Evolutionary conservation across 2,329 filamentous ascomycete species (phyloP), one percentile per base, ranked within the genome.

Genomic region (Dactylonectria macrodidyma): DNA sequence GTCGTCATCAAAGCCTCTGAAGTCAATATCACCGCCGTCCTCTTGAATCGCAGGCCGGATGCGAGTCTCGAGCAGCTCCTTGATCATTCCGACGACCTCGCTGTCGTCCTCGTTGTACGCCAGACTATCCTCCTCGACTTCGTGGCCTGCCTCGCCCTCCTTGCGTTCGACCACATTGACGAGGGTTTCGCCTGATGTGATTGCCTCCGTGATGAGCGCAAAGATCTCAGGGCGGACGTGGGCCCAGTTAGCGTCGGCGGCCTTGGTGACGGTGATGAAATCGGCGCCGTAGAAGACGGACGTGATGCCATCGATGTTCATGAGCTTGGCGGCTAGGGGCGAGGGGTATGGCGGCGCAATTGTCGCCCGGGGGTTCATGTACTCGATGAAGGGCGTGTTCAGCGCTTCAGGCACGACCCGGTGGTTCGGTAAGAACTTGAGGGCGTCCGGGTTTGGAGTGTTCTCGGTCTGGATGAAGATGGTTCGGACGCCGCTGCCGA

Each of bases 381-480:
- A 99, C 84, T 99, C 96, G 79, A 98, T 88, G 81, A 95, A 98
- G 8, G 94, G 89, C 2, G 92, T 90, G 7, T 88, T 83, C 70
- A 97, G 85, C 59, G 85, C 86, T 72, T 92, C 87, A 24, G 96
- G 95, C 1, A 99, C 88, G 59, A 99, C 90, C 46, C 89, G 89
- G 81, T 94, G 91, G 83, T 98, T 97, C 2, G 96, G 96, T 46
- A 97, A 89, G 84, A 99, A 99, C 84, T 99, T 99, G 77, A 98
- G 88, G 38, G 95, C 95, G 84, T 98, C 95, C n/a, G 91, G 87
- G 82, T 99, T 99, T 30, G 96, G 96, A 1, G 96, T 99, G 72
- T 88, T 89, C 79, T 98, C 95, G 5, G 95, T 98, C 84, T 99
- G 96, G 78, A 99, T 99, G 85, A 98, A 99, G 81, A 99, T 97